Conservation (phyloP, 2,329 filamentous ascomycete species). For the Talaromyces amestolkiae region DNA sequence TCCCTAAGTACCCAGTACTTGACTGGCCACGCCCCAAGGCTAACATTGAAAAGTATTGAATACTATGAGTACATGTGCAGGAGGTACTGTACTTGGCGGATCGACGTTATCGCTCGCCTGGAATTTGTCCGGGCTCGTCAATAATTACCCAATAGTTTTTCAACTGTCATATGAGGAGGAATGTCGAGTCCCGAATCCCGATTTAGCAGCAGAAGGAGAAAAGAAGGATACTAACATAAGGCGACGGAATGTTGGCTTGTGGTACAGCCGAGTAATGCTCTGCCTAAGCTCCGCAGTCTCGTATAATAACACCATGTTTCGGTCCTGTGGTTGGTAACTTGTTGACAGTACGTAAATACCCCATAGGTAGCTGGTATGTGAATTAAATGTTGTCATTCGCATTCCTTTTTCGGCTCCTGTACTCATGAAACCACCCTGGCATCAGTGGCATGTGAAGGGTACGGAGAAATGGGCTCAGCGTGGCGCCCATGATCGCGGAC, state of each 20-base stretch:
- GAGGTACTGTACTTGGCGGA: neutral
- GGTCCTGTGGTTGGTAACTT: neutral
- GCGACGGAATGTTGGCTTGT: constrained; percentile 1
- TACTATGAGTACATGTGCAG: neutral
- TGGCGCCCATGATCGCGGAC: constrained; percentile 12
- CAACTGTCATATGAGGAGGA: neutral
- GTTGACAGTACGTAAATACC: neutral
- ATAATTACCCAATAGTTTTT: constrained; percentile 18
- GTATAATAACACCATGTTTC: neutral
- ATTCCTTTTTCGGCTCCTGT: neutral
- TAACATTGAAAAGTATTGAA: neutral
- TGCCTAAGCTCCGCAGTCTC: neutral
- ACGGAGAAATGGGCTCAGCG: constrained; percentile 11
- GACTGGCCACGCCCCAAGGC: neutral
- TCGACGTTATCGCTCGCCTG: constrained; percentile 16
- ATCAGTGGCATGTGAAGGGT: neutral
- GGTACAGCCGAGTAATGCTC: constrained; percentile 8
- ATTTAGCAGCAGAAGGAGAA: constrained; percentile 10
- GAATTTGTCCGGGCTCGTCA: constrained; percentile 14
- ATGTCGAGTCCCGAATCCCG: neutral
- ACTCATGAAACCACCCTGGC: neutral
- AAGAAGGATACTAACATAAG: neutral
- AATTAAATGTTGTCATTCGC: neutral
- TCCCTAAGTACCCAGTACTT: neutral
- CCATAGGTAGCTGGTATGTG: neutral